phyloP scores from a whole-genome alignment of 2,329 filamentous ascomycete species.

The Phyllosticta citriasiana region DNA sequence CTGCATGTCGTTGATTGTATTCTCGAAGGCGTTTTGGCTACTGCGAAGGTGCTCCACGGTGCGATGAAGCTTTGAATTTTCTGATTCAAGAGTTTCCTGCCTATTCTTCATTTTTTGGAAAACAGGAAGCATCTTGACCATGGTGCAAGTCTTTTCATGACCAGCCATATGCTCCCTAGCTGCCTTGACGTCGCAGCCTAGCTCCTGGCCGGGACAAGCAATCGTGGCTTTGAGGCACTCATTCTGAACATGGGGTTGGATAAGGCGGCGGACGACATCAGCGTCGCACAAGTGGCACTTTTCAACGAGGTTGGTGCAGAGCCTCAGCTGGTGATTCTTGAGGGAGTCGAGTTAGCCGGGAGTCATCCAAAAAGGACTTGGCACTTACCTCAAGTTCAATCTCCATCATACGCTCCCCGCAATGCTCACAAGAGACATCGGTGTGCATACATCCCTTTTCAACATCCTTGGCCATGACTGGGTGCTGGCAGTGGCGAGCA shows the following conservation, averaged over 20 bases:
- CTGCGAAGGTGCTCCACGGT: slow-evolving; percentile 37
- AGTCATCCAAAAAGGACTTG: background rate
- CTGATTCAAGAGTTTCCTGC: slow-evolving; percentile 32
- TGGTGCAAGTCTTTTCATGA: slow-evolving; percentile 34
- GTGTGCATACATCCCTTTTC: slow-evolving; percentile 45
- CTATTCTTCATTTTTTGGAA: slow-evolving; percentile 26
- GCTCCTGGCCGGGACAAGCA: slow-evolving; percentile 33
- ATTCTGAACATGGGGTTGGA: slow-evolving; percentile 31
- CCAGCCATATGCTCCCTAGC: slow-evolving; percentile 29
- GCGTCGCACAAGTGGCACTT: slow-evolving; percentile 33
- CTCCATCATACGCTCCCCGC: slow-evolving; percentile 43
- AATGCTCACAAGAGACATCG: slow-evolving; percentile 42
- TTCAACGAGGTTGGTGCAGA: slow-evolving; percentile 41
- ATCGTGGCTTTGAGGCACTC: slow-evolving; percentile 33
- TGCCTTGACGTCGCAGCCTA: slow-evolving; percentile 33
- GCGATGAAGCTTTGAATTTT: slow-evolving; percentile 32
- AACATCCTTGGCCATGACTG: slow-evolving; percentile 46
- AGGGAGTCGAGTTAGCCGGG: slow-evolving; percentile 24
- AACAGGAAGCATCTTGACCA: slow-evolving; percentile 38
- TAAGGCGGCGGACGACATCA: slow-evolving; percentile 32
- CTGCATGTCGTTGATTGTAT: slow-evolving; percentile 29
- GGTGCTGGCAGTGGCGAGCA: slow-evolving; percentile 38
- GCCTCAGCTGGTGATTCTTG: slow-evolving; percentile 34
- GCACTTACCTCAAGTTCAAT: slow-evolving; percentile 40
- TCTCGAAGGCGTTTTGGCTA: slow-evolving; percentile 32